These are phyloP conservation scores for Anaeromyces robustus DNA, from an alignment of 192 early-diverging fungal species.

Conservation along the genomic window DNA sequence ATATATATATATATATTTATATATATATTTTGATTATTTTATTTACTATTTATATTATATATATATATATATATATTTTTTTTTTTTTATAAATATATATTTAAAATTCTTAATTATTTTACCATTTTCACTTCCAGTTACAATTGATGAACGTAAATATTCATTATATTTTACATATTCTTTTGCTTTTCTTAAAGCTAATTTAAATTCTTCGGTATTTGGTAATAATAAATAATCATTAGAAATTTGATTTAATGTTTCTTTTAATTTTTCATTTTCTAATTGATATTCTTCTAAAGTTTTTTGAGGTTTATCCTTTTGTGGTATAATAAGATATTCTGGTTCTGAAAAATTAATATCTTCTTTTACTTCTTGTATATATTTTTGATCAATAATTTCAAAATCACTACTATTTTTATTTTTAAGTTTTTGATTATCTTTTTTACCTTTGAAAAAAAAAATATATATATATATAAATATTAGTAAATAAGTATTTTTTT, in stretches of 20 bases:
- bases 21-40: no score
- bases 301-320: neutral
- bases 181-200: neutral
- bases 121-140: neutral
- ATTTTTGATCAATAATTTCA: neutral
- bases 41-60: no score
- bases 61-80: no score
- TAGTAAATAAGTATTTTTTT: no score
- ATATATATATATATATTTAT: no score
- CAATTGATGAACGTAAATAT: neutral
- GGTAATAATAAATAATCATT: neutral
- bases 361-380: neutral
- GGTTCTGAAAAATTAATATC: neutral
- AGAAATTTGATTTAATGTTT: neutral
- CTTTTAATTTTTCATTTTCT: neutral
- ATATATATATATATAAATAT: no score
- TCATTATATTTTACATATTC: neutral
- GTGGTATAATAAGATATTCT: neutral
- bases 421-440: neutral
- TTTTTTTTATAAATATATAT: no score
- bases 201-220: neutral
- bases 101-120: no score
- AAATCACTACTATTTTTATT: neutral
- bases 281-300: neutral
- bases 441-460: neutral